These are phyloP conservation scores for Fusarium sp. DNA, from an alignment of 2,329 filamentous ascomycete genomes.

Conservation along the genomic window DNA sequence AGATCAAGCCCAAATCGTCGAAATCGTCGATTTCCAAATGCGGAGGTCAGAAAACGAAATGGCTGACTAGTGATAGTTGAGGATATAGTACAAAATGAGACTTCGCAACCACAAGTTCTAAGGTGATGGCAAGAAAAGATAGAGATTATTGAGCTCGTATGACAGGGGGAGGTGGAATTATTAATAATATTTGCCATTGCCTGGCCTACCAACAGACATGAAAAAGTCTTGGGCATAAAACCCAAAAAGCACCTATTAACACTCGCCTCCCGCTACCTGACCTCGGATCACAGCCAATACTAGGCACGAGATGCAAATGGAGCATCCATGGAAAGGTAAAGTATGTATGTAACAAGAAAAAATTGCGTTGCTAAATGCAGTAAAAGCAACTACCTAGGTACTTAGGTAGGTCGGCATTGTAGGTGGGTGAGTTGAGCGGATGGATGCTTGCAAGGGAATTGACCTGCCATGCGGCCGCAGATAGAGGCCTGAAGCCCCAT, in stretches of 20 bases:
- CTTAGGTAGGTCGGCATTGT: not conserved
- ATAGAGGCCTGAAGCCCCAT: not conserved
- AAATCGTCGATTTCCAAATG: conserved; percentile 1
- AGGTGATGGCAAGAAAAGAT: not conserved
- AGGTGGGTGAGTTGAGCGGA: not conserved
- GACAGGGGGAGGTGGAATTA: conserved; percentile 10
- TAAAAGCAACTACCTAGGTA: not conserved
- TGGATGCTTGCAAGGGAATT: not conserved
- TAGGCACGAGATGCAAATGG: not conserved
- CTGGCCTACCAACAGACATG: not conserved
- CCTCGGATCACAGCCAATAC: conserved; percentile 12
- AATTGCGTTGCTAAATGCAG: conserved; percentile 1
- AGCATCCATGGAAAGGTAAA: not conserved
- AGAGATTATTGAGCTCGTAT: not conserved
- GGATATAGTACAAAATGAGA: not conserved
- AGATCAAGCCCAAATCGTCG: not conserved
- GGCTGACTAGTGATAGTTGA: not conserved
- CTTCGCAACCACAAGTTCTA: not conserved
- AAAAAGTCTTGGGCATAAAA: conserved; percentile 4
- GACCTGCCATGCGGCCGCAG: not conserved
- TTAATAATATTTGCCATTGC: conserved; percentile 10
- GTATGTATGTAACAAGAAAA: not conserved
- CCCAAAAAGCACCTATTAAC: not conserved
- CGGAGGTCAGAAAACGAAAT: not conserved
- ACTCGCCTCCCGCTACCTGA: not conserved